Conservation (phyloP, 2,329 filamentous ascomycete genomes). For the Aspergillus fumigatiaffinis region DNA sequence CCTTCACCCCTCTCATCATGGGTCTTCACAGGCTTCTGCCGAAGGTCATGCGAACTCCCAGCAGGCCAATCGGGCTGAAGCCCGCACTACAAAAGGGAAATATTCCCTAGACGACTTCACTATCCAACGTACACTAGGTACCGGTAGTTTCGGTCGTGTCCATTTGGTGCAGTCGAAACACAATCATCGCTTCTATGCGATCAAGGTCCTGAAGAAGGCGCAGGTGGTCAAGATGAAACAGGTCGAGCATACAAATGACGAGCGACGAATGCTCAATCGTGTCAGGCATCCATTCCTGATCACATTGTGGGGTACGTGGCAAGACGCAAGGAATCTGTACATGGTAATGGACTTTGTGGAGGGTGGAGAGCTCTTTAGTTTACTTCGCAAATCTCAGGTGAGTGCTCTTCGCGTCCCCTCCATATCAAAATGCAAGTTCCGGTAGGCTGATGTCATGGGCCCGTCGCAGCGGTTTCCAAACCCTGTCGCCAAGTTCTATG, state of each 20-base stretch:
- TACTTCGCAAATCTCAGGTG: constrained; percentile 88
- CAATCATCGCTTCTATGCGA: constrained; percentile 95
- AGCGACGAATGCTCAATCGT: constrained; percentile 89
- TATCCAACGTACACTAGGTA: constrained; percentile 86
- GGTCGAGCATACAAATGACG: constrained; percentile 98
- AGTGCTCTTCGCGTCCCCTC: constrained; percentile 32
- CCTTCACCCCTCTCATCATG: constrained; percentile 62
- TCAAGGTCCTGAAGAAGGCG: constrained; percentile 97
- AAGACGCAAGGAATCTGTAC: constrained; percentile 91
- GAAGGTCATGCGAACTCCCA: constrained; percentile 16
- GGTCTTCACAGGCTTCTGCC: constrained; percentile 25
- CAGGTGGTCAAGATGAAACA: constrained; percentile 99
- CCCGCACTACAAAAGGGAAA: constrained; percentile 86
- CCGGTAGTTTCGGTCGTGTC: constrained; percentile 93
- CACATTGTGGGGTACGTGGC: constrained; percentile 97
- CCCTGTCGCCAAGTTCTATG: constrained; percentile 98
- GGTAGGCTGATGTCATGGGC: neutral
- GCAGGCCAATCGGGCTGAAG: constrained; percentile 15
- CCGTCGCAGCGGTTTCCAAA: constrained; percentile 82
- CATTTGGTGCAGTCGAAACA: constrained; percentile 97
- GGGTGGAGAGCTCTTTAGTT: constrained; percentile 92
- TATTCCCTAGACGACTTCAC: constrained; percentile 90
- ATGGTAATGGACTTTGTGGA: constrained; percentile 99
- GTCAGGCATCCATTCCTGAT: constrained; percentile 98
- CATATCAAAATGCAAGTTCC: constrained; percentile 1